phyloP scores from a whole-genome alignment of 345 rosid species.

The Isatis tinctoria region DNA sequence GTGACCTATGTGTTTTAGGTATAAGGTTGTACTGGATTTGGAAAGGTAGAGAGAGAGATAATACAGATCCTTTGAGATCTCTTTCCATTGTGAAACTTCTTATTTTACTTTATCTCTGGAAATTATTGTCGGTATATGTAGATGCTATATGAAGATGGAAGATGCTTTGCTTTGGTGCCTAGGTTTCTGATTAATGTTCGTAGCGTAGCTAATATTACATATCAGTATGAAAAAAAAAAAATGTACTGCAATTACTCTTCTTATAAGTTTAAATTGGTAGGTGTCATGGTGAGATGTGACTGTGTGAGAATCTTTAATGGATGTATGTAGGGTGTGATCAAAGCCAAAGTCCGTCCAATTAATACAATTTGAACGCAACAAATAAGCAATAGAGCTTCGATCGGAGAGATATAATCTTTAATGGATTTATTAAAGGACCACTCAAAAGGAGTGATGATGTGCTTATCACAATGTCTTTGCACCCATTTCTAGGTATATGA shows the following conservation, averaged over 20 bases:
- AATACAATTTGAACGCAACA: background rate
- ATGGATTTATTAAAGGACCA: background rate
- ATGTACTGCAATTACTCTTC: background rate
- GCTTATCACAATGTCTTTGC: background rate
- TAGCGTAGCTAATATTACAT: too few relatives aligned
- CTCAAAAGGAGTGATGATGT: background rate
- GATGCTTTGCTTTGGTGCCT: too few relatives aligned
- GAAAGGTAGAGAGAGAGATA: too few relatives aligned
- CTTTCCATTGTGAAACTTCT: too few relatives aligned
- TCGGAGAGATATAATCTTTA: background rate
- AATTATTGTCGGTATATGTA: too few relatives aligned
- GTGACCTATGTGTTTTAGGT: too few relatives aligned
- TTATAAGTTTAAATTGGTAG: background rate
- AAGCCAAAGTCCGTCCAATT: background rate
- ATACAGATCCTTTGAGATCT: too few relatives aligned
- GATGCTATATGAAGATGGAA: too few relatives aligned
- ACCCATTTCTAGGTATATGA: background rate
- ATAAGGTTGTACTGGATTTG: too few relatives aligned
- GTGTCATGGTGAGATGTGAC: background rate
- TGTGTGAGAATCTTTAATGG: background rate
- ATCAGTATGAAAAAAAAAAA: background rate
- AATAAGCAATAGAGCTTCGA: background rate
- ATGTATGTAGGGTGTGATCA: background rate
- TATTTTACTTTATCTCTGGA: too few relatives aligned
- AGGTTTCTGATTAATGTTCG: too few relatives aligned